Conservation (phyloP, 495 filamentous ascomycete genomes). For the Delitschia confertaspora region DNA sequence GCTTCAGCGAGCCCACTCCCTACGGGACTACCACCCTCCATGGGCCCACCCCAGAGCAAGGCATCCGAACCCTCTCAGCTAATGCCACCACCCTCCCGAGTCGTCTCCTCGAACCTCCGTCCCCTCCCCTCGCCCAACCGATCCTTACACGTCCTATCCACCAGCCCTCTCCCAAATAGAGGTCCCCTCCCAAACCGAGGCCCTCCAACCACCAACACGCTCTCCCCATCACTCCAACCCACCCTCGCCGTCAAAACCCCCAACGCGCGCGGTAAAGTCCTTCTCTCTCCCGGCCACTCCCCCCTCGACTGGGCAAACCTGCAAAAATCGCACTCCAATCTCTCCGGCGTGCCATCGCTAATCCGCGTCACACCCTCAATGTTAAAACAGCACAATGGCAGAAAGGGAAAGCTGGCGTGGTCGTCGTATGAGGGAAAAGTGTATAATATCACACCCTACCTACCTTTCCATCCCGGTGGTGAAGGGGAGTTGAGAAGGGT, state of each 20-base stretch:
- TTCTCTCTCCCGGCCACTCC: slow-evolving; percentile 76
- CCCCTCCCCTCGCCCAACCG: slow-evolving; percentile 18
- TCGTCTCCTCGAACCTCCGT: slow-evolving; percentile 23
- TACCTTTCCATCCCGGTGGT: slow-evolving; percentile 86
- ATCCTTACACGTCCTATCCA: slow-evolving; percentile 36
- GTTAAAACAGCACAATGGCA: slow-evolving; percentile 64
- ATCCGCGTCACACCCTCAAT: slow-evolving; percentile 66
- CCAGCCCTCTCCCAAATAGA: slow-evolving; percentile 33
- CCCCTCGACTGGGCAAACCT: slow-evolving; percentile 93
- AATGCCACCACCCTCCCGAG: slow-evolving; percentile 21
- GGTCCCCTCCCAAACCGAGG: slow-evolving; percentile 28
- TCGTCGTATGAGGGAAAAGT: slow-evolving; percentile 76
- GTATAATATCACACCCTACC: slow-evolving; percentile 87
- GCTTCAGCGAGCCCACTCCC: slow-evolving; percentile 19
- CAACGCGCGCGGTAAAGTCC: slow-evolving; percentile 46
- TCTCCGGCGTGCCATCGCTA: slow-evolving; percentile 47
- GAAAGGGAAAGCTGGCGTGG: slow-evolving; percentile 81
- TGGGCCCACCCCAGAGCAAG: slow-evolving; percentile 2
- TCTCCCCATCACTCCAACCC: slow-evolving; percentile 16
- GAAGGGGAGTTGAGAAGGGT: slow-evolving; percentile 73
- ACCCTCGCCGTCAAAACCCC: slow-evolving; percentile 19
- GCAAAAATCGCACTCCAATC: slow-evolving; percentile 52
- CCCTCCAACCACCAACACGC: slow-evolving; percentile 21
- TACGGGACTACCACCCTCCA: slow-evolving; percentile 9
- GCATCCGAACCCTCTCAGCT: slow-evolving; percentile 16